These are phyloP conservation scores for Thalassia testudinum DNA, from an alignment of 116 monocot species.

Conservation along the genomic window DNA sequence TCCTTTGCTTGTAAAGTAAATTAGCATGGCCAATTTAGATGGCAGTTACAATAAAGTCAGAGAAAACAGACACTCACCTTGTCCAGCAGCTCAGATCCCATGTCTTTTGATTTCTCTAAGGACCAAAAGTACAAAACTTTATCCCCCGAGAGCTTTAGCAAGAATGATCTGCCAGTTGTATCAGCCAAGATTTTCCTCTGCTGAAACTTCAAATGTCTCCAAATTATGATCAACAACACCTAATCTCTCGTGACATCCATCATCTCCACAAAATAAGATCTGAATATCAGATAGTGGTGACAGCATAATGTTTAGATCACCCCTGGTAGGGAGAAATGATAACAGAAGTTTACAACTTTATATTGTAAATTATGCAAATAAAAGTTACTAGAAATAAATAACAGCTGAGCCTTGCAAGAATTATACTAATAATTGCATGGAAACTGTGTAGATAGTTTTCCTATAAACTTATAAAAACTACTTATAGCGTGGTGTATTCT, in stretches of 20 bases:
- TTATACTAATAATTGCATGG: too few relatives aligned
- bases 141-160: conserved; percentile 30
- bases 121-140: conserved; percentile 63
- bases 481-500: too few relatives aligned
- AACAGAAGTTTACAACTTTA: too few relatives aligned
- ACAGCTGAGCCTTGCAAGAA: too few relatives aligned
- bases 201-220: conserved; percentile 22
- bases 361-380: too few relatives aligned
- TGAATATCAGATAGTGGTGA: conserved; percentile 65
- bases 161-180: conserved; percentile 55
- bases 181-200: conserved; percentile 73
- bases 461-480: too few relatives aligned
- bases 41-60: background rate
- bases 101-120: conserved; percentile 56
- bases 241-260: conserved; percentile 45
- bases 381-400: too few relatives aligned
- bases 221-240: conserved; percentile 21
- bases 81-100: conserved; percentile 41
- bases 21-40: background rate
- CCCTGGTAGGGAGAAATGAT: conserved; percentile 21
- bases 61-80: conserved; percentile 35
- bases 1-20: background rate
- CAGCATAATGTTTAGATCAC: conserved; percentile 54
- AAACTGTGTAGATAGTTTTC: too few relatives aligned
- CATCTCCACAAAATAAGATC: conserved; percentile 53